Evolutionary conservation across 1,284 basidiomycete species (phyloP), one percentile per base, ranked within the genome.

Genomic region (Apiotrichum domesticum): DNA sequence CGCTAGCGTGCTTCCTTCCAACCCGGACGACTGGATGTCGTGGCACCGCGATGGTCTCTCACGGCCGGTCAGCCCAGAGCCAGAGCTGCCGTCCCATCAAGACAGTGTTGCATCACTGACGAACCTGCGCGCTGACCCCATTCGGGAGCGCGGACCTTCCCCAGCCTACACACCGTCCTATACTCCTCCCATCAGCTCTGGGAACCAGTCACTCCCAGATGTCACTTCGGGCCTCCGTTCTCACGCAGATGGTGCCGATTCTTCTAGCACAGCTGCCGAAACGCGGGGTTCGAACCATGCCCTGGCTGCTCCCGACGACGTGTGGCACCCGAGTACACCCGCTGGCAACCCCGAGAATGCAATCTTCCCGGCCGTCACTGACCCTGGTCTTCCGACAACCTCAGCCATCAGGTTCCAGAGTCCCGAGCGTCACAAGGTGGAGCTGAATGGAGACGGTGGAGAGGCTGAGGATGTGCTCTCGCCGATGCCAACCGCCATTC

Each of bases 151-250:
- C 43, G 76, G 75, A 3, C 75, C 75, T 4, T 74, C 74, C 1
- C 76, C 75, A 3, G 75, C 76, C 1, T 77, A 76, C 52, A 74
- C 72, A 0, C 64, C 52, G 1, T 40, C 58, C 9, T 51, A 6
- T 15, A 29, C n/a, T 13, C 33, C 11, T 35, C 10, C 45, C 3
- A 8, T 15, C 14, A 33, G 32, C 6, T 13, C 32, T 34, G 35
- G 35, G 15, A 37, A 32, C 35, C 49, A 41, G 1, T 35, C 3
- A 53, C 62, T 11, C 66, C 66, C 5, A 55, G 66, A 29, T 54
- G 56, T n/a, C 10, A 42, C 64, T 6, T 69, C 67, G 4, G 64
- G 66, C 8, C 29, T 29, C 44, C 66, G 39, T 63, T 56, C 13
- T 58, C 64, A 15, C 66, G 64, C 42, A 61, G 63, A 7, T 13